Conservation (phyloP, 108 stramenopile genomes). For the Skeletonema grethae region DNA sequence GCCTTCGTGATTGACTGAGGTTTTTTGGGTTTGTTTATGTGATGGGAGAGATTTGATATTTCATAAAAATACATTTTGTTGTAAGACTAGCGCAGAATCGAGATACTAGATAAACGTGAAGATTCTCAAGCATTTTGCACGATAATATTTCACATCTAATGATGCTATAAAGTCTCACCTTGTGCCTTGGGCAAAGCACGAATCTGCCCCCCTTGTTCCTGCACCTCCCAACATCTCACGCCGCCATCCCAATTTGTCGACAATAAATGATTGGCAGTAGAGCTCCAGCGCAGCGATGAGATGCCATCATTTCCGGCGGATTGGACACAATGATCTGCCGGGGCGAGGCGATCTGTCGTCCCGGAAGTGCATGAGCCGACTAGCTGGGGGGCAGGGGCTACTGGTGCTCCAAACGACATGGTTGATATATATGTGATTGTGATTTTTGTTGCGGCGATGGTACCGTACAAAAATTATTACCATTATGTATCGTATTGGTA, state of each 20-base stretch:
- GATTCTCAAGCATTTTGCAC: not conserved
- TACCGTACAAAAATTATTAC: no score
- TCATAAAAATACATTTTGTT: not conserved
- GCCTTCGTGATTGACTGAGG: constrained; percentile 71
- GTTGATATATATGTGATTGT: no score
- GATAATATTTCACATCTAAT: not conserved
- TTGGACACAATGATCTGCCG: constrained; percentile 71
- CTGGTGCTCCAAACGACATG: constrained; percentile 38
- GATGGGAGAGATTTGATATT: not conserved
- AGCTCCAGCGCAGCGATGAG: constrained; percentile 71
- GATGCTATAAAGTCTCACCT: constrained; percentile 40
- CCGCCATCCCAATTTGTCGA: constrained; percentile 86
- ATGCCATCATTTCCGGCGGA: constrained; percentile 80
- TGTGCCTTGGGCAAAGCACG: constrained; percentile 78
- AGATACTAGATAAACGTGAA: not conserved
- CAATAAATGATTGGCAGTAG: constrained; percentile 73
- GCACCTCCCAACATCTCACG: constrained; percentile 87
- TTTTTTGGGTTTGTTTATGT: not conserved
- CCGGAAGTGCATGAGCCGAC: constrained; percentile 25
- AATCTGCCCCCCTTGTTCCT: constrained; percentile 73
- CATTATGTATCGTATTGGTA: no score
- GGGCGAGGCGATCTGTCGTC: constrained; percentile 43
- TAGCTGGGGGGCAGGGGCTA: constrained; percentile 26
- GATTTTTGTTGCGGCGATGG: no score
- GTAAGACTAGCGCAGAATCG: not conserved